These are phyloP conservation scores for Torulaspora pretoriensis DNA, from an alignment of 1,139 yeast genomes.

Conservation along the genomic window DNA sequence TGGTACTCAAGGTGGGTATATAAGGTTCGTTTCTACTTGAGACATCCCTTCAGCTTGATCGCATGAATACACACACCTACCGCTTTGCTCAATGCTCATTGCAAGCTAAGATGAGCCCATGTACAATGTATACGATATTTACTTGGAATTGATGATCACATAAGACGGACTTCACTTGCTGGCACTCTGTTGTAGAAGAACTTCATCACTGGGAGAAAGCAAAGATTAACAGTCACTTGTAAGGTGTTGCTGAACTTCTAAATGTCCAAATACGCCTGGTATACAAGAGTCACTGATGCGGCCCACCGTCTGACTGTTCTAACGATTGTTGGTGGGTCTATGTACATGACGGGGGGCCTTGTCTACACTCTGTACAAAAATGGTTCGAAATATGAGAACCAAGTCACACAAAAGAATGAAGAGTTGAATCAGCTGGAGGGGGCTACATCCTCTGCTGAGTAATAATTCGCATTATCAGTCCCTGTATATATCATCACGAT, in stretches of 20 bases:
- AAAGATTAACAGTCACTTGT: background rate
- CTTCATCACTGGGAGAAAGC: background rate
- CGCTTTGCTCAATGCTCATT: background rate
- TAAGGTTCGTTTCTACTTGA: conserved; percentile 8
- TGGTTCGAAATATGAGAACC: conserved; percentile 45
- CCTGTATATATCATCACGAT: conserved; percentile 11
- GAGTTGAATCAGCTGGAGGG: conserved; percentile 14
- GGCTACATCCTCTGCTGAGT: conserved; percentile 18
- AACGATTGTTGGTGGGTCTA: conserved; percentile 67
- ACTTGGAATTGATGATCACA: background rate
- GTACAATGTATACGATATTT: background rate
- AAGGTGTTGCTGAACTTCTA: background rate
- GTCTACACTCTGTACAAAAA: conserved; percentile 60
- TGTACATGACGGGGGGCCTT: conserved; percentile 56
- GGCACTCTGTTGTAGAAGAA: background rate
- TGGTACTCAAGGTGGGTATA: conserved; percentile 23
- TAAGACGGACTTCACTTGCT: background rate
- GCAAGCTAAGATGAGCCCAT: background rate
- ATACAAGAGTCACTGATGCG: conserved; percentile 70
- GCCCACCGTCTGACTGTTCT: conserved; percentile 79
- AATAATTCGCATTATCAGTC: background rate
- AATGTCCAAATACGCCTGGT: conserved; percentile 63
- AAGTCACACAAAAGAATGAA: conserved; percentile 38
- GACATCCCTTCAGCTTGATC: conserved; percentile 8
- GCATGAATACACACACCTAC: background rate